A percentile compares a stretch with the other conserved stretches of the same genome.
These are phyloP conservation scores for Colletotrichum orchidophilum DNA, from an alignment of 2,329 filamentous ascomycete species.

Conservation along the genomic window DNA sequence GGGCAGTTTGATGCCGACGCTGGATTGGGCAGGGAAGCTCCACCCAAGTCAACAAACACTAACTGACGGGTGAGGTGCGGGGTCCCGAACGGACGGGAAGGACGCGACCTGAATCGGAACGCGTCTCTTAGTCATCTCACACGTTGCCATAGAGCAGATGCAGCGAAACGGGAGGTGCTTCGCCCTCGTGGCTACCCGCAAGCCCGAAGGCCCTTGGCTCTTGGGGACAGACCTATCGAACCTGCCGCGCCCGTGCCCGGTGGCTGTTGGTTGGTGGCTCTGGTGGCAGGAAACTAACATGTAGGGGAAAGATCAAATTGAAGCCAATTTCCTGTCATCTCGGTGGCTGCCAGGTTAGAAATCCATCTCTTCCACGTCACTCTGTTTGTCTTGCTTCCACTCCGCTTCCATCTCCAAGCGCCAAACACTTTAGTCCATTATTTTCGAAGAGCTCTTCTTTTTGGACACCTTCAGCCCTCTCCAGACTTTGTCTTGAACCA, in stretches of 20 bases:
- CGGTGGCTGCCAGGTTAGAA: background rate
- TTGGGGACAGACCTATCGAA: background rate
- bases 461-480: background rate
- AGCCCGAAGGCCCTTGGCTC: background rate
- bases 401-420: background rate
- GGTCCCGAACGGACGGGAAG: constrained; percentile 11
- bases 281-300: constrained; percentile 18
- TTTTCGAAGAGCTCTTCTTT: background rate
- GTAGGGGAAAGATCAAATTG: constrained; percentile 26
- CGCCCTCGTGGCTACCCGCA: background rate
- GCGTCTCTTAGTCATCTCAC: constrained; percentile 16
- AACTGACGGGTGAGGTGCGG: constrained; percentile 12
- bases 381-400: background rate
- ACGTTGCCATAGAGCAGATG: background rate
- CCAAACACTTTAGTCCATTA: constrained; percentile 4
- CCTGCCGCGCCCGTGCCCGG: constrained; percentile 14
- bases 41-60: constrained; percentile 29
- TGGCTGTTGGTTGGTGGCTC: constrained; percentile 4
- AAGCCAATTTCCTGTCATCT: constrained; percentile 21
- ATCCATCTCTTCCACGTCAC: background rate
- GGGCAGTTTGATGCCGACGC: background rate
- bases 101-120: constrained; percentile 22
- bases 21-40: constrained; percentile 21
- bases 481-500: constrained; percentile 4
- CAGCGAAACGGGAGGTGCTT: constrained; percentile 18